Base-by-base conservation (phyloP, 2,329 filamentous ascomycete genomes). In the Alternaria alternata region DNA sequence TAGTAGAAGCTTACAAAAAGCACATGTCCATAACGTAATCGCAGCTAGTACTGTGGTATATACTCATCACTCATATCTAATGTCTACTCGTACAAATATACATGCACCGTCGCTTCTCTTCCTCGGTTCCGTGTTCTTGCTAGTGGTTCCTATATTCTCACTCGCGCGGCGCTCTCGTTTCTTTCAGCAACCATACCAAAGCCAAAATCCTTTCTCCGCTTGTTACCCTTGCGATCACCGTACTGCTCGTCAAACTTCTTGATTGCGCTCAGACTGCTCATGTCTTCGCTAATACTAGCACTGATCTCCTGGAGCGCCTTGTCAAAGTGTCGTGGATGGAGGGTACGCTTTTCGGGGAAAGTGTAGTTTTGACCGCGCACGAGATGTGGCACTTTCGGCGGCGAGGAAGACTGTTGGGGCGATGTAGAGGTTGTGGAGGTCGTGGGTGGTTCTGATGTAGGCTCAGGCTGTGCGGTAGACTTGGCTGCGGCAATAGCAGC, bases 221-320 rank as follows among this genome's bases (percentile, higher is more conserved):
- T 86, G 68, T 87, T 86, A 1, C 86, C 87, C 72, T 88, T 90
- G 36, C 90, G 86, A 75, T 97, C 93, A 26, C 95, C 94, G 76
- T 94, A 99, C 77, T 94, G 91, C 80, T 97, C 92, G 75, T 99
- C 95, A 74, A 98, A 99, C 80, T 96, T 96, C 70, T 92, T 87
- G 71, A 99, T 97, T 12, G 92, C 91, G 66, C 88, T 87, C 63
- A 99, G 82, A 32, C 88, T 92, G 49, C 88, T 85, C 94, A 97
- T 98, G 73, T 99, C 94, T 78, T 97, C 94, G 70, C 88, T 94
- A 67, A 97, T 94, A 71, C 92, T 96, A 0, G 95, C 93, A 57
- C 90, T 92, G 68, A 99, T 97, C 78, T 98, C 94, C 70, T 88
- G 86, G 71, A 97, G 84, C 2, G 93, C 95, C 67, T 88, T 90